Conservation (phyloP, 1,139 yeast species). For the Yamadazyma siamensis region DNA sequence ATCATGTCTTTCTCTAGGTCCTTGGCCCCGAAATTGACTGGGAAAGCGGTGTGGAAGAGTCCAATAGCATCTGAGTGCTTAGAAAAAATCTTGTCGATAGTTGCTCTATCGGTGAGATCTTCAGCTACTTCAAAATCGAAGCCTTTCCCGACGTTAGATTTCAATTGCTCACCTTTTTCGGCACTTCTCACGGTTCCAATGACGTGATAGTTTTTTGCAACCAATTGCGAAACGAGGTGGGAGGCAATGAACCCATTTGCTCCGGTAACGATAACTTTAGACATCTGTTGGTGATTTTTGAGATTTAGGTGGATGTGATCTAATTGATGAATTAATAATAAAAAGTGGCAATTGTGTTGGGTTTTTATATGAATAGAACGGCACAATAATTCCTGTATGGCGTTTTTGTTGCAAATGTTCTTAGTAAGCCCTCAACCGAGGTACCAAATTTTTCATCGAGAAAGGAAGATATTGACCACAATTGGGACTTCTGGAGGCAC, state of each 20-base stretch:
- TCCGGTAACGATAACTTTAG: constrained; percentile 29
- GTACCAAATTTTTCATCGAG: too few species aligned
- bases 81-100: constrained; percentile 51
- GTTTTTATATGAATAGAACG: too few species aligned
- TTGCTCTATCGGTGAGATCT: constrained; percentile 46
- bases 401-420: too few species aligned
- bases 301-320: too few species aligned
- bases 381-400: too few species aligned
- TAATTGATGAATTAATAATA: too few species aligned
- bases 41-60: constrained; percentile 49
- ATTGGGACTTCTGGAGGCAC: too few species aligned
- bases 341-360: too few species aligned
- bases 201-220: constrained; percentile 44
- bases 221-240: constrained; percentile 23
- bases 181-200: constrained; percentile 58
- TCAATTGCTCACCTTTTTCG: constrained; percentile 45
- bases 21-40: constrained; percentile 15
- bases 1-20: constrained; percentile 17
- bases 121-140: constrained; percentile 46
- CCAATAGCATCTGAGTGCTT: constrained; percentile 47
- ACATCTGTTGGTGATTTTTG: too few species aligned
- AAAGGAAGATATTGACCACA: too few species aligned
- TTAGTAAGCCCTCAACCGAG: too few species aligned
- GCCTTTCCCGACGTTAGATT: constrained; percentile 27
- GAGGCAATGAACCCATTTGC: constrained; percentile 38